Conservation (phyloP, 2,329 filamentous ascomycete species). For the Aspergillus costaricaensis region DNA sequence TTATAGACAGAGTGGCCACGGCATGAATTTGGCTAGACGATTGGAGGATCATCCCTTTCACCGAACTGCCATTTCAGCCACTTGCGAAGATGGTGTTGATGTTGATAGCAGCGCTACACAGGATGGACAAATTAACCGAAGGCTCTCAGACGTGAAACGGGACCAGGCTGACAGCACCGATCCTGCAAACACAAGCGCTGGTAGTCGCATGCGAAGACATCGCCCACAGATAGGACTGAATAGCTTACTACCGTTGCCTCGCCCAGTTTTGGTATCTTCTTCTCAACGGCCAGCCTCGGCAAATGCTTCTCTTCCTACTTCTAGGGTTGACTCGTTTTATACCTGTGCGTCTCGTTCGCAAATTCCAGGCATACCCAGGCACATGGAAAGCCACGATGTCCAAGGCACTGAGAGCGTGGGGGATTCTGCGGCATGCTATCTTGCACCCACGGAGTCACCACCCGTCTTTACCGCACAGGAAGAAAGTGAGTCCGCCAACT, state of each 20-base stretch:
- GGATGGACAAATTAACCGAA: neutral
- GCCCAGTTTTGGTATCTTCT: neutral
- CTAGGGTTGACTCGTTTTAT: conserved; percentile 11
- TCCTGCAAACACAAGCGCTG: neutral
- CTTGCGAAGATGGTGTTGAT: conserved; percentile 16
- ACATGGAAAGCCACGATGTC: neutral
- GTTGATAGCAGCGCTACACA: neutral
- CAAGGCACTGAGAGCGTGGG: neutral
- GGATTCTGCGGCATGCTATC: conserved; percentile 4
- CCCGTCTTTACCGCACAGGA: conserved; percentile 5
- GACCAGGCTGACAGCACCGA: neutral
- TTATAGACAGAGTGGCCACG: conserved; percentile 44
- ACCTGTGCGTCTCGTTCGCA: conserved; percentile 13
- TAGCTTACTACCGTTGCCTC: neutral
- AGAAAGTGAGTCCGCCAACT: neutral
- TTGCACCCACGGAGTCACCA: conserved; percentile 14
- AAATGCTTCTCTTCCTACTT: neutral
- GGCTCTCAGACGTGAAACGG: neutral
- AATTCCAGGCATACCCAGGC: neutral
- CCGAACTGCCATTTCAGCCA: conserved; percentile 28
- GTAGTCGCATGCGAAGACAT: neutral
- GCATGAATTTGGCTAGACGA: conserved; percentile 32
- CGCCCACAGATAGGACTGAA: neutral
- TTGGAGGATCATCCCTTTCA: conserved; percentile 41
- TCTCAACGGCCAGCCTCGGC: neutral